Percentiles rank a stretch among this genome's conserved stretches.
phyloP scores from a whole-genome alignment of 2,329 filamentous ascomycete genomes.

The Colletotrichum sojae region DNA sequence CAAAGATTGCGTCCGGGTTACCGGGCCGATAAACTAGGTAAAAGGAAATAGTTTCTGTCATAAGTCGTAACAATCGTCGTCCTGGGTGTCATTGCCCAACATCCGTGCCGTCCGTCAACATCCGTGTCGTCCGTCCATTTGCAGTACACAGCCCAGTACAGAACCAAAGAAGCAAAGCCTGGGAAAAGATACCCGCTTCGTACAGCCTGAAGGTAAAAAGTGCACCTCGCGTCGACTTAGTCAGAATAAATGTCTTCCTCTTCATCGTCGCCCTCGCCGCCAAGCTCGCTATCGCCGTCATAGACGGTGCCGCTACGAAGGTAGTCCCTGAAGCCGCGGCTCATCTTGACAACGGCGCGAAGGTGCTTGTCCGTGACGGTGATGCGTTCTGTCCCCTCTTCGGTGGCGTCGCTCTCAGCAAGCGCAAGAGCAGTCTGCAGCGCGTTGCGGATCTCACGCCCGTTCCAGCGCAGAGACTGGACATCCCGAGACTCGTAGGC shows the following conservation, averaged over 20 bases:
- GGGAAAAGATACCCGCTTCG: background rate
- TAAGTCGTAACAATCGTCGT: too few relatives aligned
- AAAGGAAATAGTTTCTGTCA: too few relatives aligned
- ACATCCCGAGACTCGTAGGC: slow-evolving; percentile 43
- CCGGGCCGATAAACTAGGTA: too few relatives aligned
- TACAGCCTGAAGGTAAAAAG: background rate
- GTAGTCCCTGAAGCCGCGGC: slow-evolving; percentile 44
- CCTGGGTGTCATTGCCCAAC: too few relatives aligned
- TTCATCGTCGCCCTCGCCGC: slow-evolving; percentile 34
- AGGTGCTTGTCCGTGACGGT: slow-evolving; percentile 44
- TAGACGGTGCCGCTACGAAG: slow-evolving; percentile 46
- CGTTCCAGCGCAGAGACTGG: slow-evolving; percentile 44
- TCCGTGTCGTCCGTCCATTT: background rate
- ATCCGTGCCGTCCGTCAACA: background rate
- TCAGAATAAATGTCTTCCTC: slow-evolving; percentile 35
- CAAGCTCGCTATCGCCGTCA: slow-evolving; percentile 36
- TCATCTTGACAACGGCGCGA: slow-evolving; percentile 44
- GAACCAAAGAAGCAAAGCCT: background rate
- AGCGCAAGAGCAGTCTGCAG: slow-evolving; percentile 52
- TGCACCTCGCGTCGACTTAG: background rate
- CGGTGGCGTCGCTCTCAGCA: slow-evolving; percentile 45
- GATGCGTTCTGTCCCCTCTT: slow-evolving; percentile 39
- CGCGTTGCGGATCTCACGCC: slow-evolving; percentile 52
- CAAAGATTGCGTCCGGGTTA: too few relatives aligned
- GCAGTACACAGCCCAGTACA: background rate